Conservation (phyloP, 257 asterid species). For the Haberlea rhodopensis region DNA sequence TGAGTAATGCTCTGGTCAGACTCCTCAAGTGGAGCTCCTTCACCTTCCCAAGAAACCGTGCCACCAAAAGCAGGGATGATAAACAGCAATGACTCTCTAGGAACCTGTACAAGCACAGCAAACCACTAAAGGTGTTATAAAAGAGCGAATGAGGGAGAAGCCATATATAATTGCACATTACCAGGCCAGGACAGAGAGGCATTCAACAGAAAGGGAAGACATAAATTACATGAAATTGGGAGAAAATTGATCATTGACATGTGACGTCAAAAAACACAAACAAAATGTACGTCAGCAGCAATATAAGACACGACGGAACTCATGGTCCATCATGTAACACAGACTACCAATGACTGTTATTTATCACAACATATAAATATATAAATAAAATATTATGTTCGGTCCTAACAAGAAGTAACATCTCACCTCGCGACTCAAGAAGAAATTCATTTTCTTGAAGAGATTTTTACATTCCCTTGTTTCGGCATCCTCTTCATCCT, state of each 20-base stretch:
- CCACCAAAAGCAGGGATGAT: constrained; percentile 95
- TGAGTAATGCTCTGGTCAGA: constrained; percentile 81
- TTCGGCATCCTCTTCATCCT: constrained; percentile 75
- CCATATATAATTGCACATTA: not conserved
- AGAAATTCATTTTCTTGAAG: constrained; percentile 69
- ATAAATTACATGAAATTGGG: not conserved
- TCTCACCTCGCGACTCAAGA: constrained; percentile 89
- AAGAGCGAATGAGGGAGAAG: not conserved
- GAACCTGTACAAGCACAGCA: constrained; percentile 55
- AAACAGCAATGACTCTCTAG: constrained; percentile 86
- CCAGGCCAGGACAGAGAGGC: not conserved
- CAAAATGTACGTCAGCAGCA: not conserved
- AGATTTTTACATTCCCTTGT: constrained; percentile 68
- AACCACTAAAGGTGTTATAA: constrained; percentile 3
- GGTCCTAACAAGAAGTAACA: constrained; percentile 3
- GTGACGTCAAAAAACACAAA: not conserved
- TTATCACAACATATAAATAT: not conserved
- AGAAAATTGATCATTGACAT: constrained; percentile 3
- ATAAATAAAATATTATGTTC: not conserved
- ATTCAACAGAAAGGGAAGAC: not conserved
- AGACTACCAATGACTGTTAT: not conserved
- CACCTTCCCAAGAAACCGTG: constrained; percentile 95
- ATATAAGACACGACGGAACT: not conserved
- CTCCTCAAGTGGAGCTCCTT: constrained; percentile 85
- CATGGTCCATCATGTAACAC: not conserved